phyloP scores from a whole-genome alignment of 192 early-diverging fungal genomes.

The Fimicolochytrium jonesii region DNA sequence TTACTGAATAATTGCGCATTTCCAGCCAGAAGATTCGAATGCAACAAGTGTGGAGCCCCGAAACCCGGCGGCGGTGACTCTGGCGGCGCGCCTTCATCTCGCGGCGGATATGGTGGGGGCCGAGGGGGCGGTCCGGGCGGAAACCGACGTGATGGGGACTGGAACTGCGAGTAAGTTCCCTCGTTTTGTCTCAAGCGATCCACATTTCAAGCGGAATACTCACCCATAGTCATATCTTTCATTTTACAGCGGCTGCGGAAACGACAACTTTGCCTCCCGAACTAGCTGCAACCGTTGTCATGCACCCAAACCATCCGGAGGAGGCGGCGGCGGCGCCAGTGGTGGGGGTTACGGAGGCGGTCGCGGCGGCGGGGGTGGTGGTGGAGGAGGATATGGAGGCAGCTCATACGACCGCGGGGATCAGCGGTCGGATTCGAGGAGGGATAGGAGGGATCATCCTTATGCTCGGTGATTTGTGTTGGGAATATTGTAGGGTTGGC shows the following conservation, averaged over 20 bases:
- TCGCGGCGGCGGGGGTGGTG: neutral
- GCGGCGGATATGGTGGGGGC: too few relatives aligned
- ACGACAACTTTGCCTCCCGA: conserved; percentile 64
- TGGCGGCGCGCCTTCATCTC: conserved; percentile 21
- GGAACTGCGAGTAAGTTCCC: conserved; percentile 26
- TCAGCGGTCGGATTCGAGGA: conserved; percentile 17
- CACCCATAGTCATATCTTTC: conserved; percentile 7
- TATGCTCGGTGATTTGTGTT: too few relatives aligned
- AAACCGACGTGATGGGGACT: conserved; percentile 21
- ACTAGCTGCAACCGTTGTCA: conserved; percentile 62
- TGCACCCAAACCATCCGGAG: conserved; percentile 49
- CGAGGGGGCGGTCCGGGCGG: conserved; percentile 23
- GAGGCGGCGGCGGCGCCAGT: conserved; percentile 21
- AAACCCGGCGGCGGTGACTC: conserved; percentile 39
- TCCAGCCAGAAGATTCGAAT: conserved; percentile 45
- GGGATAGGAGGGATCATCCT: too few relatives aligned
- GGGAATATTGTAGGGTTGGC: too few relatives aligned
- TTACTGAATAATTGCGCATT: neutral
- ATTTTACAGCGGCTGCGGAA: conserved; percentile 52
- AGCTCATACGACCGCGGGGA: conserved; percentile 23
- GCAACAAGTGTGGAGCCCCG: conserved; percentile 59
- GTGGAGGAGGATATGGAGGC: conserved; percentile 17
- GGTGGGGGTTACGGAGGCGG: conserved; percentile 11
- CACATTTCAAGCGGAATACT: too few relatives aligned
- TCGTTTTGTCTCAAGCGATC: neutral